A percentile compares a stretch with the other conserved stretches of the same genome.
Evolutionary conservation across 768 basidiomycete species (phyloP).

Genomic region (Podaxis pistillaris): DNA sequence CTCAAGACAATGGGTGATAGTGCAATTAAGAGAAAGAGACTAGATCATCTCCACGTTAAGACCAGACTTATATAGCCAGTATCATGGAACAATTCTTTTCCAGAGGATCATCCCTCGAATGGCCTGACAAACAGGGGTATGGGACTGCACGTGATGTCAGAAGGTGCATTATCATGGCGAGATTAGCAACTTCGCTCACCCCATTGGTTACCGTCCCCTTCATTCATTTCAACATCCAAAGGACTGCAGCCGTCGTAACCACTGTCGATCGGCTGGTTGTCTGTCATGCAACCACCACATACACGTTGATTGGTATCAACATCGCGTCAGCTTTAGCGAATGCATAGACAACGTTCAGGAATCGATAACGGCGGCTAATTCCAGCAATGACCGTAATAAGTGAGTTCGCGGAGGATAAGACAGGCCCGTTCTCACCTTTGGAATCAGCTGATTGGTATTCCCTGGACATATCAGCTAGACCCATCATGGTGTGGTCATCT

Average conservation of each 20-base stretch:
- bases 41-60: neutral
- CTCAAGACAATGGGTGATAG: slow-evolving; percentile 17
- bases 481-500: slow-evolving; percentile 1
- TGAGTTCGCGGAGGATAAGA: neutral
- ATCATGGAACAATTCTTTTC: slow-evolving; percentile 6
- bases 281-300: neutral
- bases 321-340: neutral
- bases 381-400: neutral
- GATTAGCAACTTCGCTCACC: neutral
- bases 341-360: neutral
- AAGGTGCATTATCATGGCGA: neutral
- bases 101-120: neutral
- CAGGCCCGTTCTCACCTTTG: neutral
- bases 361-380: neutral
- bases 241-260: neutral
- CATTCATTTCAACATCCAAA: neutral
- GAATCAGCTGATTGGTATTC: slow-evolving; percentile 5
- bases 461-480: neutral
- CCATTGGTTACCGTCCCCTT: neutral
- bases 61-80: slow-evolving; percentile 5
- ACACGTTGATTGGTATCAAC: neutral
- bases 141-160: slow-evolving; percentile 3
- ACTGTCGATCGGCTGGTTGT: neutral
- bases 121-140: neutral
- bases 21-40: slow-evolving; percentile 13